Conservation (phyloP, 768 basidiomycete species). For the Cantharellus anzutake region DNA sequence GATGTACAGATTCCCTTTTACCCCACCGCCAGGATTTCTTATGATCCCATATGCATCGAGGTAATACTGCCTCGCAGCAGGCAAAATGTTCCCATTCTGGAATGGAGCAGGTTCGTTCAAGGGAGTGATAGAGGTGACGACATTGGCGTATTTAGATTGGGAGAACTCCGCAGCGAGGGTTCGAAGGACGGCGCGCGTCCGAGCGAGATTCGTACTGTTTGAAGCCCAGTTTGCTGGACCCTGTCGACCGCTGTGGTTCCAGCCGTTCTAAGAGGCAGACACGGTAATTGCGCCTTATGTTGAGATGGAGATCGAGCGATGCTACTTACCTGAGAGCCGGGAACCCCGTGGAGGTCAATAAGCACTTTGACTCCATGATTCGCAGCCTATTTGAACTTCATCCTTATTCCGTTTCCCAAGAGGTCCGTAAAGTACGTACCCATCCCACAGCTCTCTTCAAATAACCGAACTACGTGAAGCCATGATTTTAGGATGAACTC, state of each 20-base stretch:
- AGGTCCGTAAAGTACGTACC: background rate
- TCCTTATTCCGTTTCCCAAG: too few relatives aligned
- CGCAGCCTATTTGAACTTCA: conserved; percentile 21
- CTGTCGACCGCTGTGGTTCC: conserved; percentile 62
- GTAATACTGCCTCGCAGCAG: conserved; percentile 40
- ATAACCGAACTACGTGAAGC: background rate
- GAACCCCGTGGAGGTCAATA: conserved; percentile 66
- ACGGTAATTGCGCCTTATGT: too few relatives aligned
- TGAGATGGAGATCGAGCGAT: background rate
- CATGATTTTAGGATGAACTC: background rate
- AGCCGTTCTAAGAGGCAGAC: conserved; percentile 23
- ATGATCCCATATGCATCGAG: conserved; percentile 40
- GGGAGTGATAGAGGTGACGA: conserved; percentile 51
- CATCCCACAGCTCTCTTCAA: conserved; percentile 19
- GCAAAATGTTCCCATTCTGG: conserved; percentile 22
- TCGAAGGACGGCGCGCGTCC: conserved; percentile 43
- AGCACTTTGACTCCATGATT: conserved; percentile 77
- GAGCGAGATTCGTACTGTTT: conserved; percentile 40
- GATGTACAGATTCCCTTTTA: conserved; percentile 39
- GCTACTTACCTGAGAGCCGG: conserved; percentile 40
- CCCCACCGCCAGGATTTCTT: conserved; percentile 27
- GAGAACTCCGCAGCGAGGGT: conserved; percentile 39
- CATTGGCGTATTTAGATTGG: conserved; percentile 21
- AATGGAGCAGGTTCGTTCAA: conserved; percentile 67
- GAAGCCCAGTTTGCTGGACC: conserved; percentile 43